Evolutionary conservation across 2,329 filamentous ascomycete genomes (phyloP), one percentile per base, ranked within the genome.

Genomic region (Pseudogymnoascus sp.): DNA sequence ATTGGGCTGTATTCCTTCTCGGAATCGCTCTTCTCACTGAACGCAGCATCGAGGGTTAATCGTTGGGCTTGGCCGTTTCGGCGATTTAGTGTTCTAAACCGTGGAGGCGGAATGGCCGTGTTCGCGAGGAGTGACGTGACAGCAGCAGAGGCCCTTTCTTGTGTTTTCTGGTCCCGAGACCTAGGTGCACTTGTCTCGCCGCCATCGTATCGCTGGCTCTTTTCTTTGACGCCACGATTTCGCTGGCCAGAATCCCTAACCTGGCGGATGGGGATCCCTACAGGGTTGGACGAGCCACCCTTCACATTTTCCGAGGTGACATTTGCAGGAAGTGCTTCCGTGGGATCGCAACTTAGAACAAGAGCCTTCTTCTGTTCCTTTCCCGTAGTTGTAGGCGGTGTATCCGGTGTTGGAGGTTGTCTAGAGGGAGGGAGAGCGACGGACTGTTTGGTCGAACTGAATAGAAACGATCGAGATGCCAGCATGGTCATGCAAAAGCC

Each of bases 41-140:
- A 77, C 58, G 85, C 79, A 6, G 81, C 81, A 62, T 84, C 80
- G 9, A 85, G 79, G 0, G 81, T 84, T 74, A 86, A 76, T 58
- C 74, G 72, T 60, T 70, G 70, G 11, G 64, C 47, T 54, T 65
- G 59, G 47, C 61, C 58, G 16, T 60, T 65, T 28, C 64, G 63
- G 47, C 58, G 61, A 39, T 67, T 67, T 36, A 60, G 36, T 33
- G 59, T 66, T 28, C 63, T 65, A 41, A 62, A 70, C 60, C 74
- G 78, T 65, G 77, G 72, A 58, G 79, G 72, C 66, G 76, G 85
- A 58, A 87, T 87, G 64, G 78, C 80, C 30, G 85, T 87, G 60
- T 85, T 76, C 33, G 85, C 85, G 35, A 87, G 75, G 28, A 87
- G 74, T 11, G 83, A 82, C 5, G 83, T 83, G 28, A 87, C 78